Evolutionary conservation across 2,329 filamentous ascomycete species (phyloP).

Genomic region (Periconia sp.): DNA sequence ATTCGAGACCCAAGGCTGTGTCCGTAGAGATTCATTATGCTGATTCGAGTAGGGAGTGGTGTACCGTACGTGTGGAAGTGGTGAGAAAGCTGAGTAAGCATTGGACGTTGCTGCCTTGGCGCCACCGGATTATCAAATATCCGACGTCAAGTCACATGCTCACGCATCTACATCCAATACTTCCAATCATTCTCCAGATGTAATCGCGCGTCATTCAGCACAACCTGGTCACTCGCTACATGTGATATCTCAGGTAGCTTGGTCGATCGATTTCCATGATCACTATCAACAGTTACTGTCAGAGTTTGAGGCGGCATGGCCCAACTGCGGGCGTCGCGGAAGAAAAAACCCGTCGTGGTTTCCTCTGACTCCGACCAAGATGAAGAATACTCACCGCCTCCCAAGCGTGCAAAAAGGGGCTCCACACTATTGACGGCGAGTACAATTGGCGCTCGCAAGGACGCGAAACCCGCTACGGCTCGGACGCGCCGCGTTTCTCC

Average conservation of each 20-base stretch:
- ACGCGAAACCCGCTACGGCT: conserved; percentile 18
- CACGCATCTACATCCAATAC: not conserved
- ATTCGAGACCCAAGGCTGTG: too few species aligned
- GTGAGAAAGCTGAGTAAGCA: too few species aligned
- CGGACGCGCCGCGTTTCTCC: too few species aligned
- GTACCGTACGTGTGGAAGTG: too few species aligned
- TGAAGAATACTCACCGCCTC: conserved; percentile 30
- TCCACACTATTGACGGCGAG: conserved; percentile 23
- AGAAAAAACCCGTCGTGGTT: conserved; percentile 40
- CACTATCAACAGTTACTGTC: conserved; percentile 12
- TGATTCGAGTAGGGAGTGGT: too few species aligned
- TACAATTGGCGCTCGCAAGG: conserved; percentile 18
- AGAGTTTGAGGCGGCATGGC: conserved; percentile 39
- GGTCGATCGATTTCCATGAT: conserved; percentile 9
- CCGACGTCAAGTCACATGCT: not conserved
- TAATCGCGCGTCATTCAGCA: not conserved
- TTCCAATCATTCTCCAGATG: not conserved
- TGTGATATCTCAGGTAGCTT: conserved; percentile 16
- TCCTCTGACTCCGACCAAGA: conserved; percentile 38
- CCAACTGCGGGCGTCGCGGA: conserved; percentile 40
- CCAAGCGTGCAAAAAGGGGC: conserved; percentile 31
- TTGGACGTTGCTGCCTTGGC: not conserved
- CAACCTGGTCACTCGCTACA: not conserved
- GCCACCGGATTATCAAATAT: not conserved
- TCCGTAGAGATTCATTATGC: too few species aligned